phyloP scores from a whole-genome alignment of 805 yeast genomes.

The Starmerella floris region DNA sequence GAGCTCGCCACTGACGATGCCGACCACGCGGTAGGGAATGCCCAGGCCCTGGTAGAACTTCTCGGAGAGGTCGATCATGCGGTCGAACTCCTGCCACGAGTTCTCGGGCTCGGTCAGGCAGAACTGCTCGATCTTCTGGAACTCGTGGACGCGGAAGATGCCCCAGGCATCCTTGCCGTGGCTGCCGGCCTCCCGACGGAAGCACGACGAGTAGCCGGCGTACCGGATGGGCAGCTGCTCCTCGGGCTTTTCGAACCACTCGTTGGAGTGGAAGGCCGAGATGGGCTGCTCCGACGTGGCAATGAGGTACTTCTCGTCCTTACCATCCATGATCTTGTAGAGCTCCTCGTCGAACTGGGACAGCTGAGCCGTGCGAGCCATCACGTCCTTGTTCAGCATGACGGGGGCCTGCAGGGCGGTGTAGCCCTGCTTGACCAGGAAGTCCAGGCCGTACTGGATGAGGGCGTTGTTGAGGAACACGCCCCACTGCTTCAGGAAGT shows the following conservation, averaged over 20 bases:
- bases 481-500: constrained; percentile 87
- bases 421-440: constrained; percentile 67
- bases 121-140: constrained; percentile 96
- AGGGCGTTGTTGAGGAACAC: constrained; percentile 96
- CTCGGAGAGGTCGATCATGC: constrained; percentile 84
- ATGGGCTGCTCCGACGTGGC: constrained; percentile 99
- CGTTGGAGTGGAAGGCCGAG: constrained; percentile 91
- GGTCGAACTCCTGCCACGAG: constrained; percentile 94
- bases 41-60: constrained; percentile 85
- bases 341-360: constrained; percentile 96
- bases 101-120: constrained; percentile 93
- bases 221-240: constrained; percentile 94
- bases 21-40: constrained; percentile 92
- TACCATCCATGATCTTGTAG: constrained; percentile 93
- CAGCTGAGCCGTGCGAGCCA: constrained; percentile 98
- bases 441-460: constrained; percentile 86
- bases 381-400: constrained; percentile 98
- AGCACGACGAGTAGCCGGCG: constrained; percentile 97
- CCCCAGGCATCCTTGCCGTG: constrained; percentile 99
- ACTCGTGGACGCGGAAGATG: constrained; percentile 95
- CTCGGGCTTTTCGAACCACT: constrained; percentile 95
- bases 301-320: constrained; percentile 91
- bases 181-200: constrained; percentile 98
- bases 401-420: constrained; percentile 94
- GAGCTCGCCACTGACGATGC: constrained; percentile 95